Base-by-base conservation (phyloP, 371 early-diverging fungal species). In the Apophysomyces elegans region DNA sequence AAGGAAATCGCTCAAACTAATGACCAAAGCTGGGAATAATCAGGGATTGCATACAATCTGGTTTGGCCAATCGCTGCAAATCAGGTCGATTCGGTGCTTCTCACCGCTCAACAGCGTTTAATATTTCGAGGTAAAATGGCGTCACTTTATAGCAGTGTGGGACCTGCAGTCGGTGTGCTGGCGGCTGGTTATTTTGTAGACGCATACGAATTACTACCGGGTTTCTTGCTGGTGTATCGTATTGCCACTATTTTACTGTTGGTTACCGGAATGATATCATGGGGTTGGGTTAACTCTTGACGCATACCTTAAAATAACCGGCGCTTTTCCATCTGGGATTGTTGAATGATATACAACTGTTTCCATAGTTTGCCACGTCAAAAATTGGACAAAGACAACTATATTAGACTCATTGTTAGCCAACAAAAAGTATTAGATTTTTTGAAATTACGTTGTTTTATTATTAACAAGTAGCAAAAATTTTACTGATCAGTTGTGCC, bases 41-140 rank as follows among this genome's bases (percentile, higher is more conserved):
- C 44, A 69, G 70, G 57, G 11, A 26, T 62, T 37, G 62, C 65
- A 12, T 69, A 65, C 54, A 64, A 67, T 12, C 37, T 57, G 13
- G 13, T 67, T 11, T 71, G 72, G 72, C 43, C 63, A 12, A 46
- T 67, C 14, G 67, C 67, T 18, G 60, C 59, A 7, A 47, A 58
- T 7, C 68, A 71, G 46, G 59, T 67, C 11, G 72, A 71, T 38
- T 18, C 35, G 16, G 58, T 71, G 5, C 9, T 64, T 26, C 50
- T 67, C 11, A 59, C 65, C 4, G 59, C 56, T 35, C 62, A 59
- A n/a, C 70, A 69, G 16, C 72, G 72, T 14, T 64, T 71, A 68
- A 50, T 67, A 7, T 36, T 71, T 37, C 67, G 72, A 7, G 72
- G 67, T 11, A 67, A 65, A 41, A 64, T 67, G 64, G 67, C 72